Percentiles rank a stretch among this genome's conserved stretches.
Conservation (phyloP, 371 early-diverging fungal genomes). For the Mucor circinelloides region DNA sequence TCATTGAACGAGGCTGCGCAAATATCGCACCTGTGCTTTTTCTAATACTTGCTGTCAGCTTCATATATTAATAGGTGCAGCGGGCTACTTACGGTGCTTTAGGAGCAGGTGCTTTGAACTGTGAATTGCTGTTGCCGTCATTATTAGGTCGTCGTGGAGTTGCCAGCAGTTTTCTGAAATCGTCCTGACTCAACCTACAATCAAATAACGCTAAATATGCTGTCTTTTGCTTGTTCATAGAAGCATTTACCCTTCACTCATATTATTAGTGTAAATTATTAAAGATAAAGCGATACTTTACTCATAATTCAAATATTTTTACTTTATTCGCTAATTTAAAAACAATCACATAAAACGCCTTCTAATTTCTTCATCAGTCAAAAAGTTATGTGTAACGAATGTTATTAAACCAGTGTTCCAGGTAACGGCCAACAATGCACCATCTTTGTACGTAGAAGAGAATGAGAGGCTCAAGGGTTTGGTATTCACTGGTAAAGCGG, state of each 20-base stretch:
- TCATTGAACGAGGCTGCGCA: constrained; percentile 49
- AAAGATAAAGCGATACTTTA: too few relatives aligned
- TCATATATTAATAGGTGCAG: background rate
- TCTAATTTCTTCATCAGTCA: constrained; percentile 15
- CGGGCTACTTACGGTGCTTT: constrained; percentile 42
- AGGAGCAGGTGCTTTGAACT: constrained; percentile 49
- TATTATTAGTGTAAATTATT: background rate
- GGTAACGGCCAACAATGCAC: constrained; percentile 30
- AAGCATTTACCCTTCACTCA: constrained; percentile 1
- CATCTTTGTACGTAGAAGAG: constrained; percentile 18
- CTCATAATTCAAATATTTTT: background rate
- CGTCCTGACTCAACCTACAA: constrained; percentile 73
- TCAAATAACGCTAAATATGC: background rate
- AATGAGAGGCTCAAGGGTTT: constrained; percentile 27
- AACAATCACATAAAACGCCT: constrained; percentile 9
- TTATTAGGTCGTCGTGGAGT: constrained; percentile 65
- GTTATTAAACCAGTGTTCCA: constrained; percentile 35
- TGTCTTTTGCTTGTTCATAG: background rate
- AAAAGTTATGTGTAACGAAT: constrained; percentile 31
- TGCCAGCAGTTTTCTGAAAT: constrained; percentile 77
- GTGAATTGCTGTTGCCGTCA: constrained; percentile 18
- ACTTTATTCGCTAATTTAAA: background rate
- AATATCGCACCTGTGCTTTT: constrained; percentile 41
- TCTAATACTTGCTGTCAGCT: constrained; percentile 13
- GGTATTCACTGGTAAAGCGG: background rate